Percentiles rank a stretch among this genome's conserved stretches.
These are phyloP conservation scores for Neckera pumila DNA, from an alignment of 225 moss, liverwort and hornwort genomes.

Conservation along the genomic window DNA sequence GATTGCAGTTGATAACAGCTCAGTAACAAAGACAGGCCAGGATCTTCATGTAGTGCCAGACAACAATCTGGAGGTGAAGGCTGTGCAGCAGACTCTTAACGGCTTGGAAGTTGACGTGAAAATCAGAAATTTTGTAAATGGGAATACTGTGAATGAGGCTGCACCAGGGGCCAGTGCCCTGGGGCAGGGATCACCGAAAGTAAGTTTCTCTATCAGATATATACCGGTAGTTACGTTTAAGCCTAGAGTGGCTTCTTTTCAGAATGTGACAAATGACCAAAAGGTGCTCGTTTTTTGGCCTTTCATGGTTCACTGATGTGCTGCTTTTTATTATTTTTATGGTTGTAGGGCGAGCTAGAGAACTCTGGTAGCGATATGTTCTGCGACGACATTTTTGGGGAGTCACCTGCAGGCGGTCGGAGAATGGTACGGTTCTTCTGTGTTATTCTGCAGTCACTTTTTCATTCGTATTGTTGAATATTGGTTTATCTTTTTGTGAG, in stretches of 20 bases:
- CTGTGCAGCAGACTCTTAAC: constrained; percentile 22
- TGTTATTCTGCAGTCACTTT: neutral
- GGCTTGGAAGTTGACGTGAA: constrained; percentile 35
- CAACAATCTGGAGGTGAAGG: constrained; percentile 13
- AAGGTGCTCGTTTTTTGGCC: neutral
- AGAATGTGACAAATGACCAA: neutral
- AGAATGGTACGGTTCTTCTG: constrained; percentile 46
- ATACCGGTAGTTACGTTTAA: neutral
- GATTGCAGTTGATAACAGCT: constrained; percentile 9
- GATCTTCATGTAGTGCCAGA: neutral
- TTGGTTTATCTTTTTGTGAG: neutral
- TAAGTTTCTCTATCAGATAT: constrained; percentile 10
- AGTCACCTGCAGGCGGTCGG: constrained; percentile 93
- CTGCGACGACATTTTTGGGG: constrained; percentile 97
- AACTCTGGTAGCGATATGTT: constrained; percentile 76
- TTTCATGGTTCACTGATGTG: neutral
- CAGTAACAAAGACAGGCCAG: neutral
- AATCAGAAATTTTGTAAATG: constrained; percentile 32
- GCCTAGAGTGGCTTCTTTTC: neutral
- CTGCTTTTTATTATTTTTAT: neutral
- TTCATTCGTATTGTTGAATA: neutral
- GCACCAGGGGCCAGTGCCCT: constrained; percentile 29
- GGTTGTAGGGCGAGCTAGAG: constrained; percentile 76
- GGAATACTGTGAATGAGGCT: constrained; percentile 9
- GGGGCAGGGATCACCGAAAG: constrained; percentile 78